A percentile compares a stretch with the other conserved stretches of the same genome.
phyloP scores from a whole-genome alignment of 2,329 filamentous ascomycete species.

The Nothomitra cinnamomea region DNA sequence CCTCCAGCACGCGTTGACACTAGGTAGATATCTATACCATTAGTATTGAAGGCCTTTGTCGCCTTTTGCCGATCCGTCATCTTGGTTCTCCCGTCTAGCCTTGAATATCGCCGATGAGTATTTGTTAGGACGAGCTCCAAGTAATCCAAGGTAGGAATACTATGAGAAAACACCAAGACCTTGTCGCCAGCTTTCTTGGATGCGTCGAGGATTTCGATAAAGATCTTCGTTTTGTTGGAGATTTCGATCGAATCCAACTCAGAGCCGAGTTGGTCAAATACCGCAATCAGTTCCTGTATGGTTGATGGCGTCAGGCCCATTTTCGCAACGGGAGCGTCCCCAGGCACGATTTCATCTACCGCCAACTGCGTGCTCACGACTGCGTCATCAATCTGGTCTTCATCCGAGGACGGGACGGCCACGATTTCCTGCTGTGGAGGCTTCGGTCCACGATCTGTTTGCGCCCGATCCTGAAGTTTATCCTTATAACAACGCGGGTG shows the following conservation, averaged over 20 bases:
- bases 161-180: slow-evolving; percentile 65
- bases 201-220: slow-evolving; percentile 53
- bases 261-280: slow-evolving; percentile 19
- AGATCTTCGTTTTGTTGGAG: slow-evolving; percentile 51
- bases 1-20: slow-evolving; percentile 76
- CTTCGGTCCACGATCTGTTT: slow-evolving; percentile 11
- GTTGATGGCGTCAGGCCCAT: slow-evolving; percentile 12
- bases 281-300: slow-evolving; percentile 13
- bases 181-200: slow-evolving; percentile 49
- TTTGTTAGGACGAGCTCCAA: slow-evolving; percentile 39
- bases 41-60: slow-evolving; percentile 52
- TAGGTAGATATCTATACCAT: slow-evolving; percentile 44
- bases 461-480: slow-evolving; percentile 25
- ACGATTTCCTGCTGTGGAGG: slow-evolving; percentile 6
- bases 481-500: slow-evolving; percentile 37
- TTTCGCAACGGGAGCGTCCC: slow-evolving; percentile 22
- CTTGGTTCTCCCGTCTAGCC: slow-evolving; percentile 51
- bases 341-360: neutral
- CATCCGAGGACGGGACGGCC: slow-evolving; percentile 12
- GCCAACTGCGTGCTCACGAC: neutral
- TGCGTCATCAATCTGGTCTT: slow-evolving; percentile 11
- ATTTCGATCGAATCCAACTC: slow-evolving; percentile 28
- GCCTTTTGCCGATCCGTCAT: slow-evolving; percentile 41
- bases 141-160: slow-evolving; percentile 51
- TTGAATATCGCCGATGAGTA: slow-evolving; percentile 29